Conservation (phyloP, 768 basidiomycete genomes). For the Boletus vermiculosoides region DNA sequence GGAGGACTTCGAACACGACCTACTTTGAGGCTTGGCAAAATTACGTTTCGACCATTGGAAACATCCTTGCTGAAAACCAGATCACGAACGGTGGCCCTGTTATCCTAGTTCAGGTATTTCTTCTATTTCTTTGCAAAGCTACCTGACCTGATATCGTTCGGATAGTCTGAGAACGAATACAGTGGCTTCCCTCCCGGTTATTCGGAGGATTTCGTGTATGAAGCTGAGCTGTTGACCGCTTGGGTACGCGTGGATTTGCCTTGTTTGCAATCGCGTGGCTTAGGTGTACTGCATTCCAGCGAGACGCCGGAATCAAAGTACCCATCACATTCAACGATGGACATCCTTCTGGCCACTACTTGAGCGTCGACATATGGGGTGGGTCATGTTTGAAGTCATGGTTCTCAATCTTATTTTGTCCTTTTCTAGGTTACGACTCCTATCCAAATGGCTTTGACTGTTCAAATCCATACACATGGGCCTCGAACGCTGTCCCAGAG, state of each 20-base stretch:
- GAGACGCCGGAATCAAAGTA: slow-evolving; percentile 43
- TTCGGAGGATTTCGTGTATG: slow-evolving; percentile 47
- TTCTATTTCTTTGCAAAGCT: slow-evolving; percentile 32
- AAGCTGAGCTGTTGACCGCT: slow-evolving; percentile 31
- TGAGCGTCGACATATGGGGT: slow-evolving; percentile 51
- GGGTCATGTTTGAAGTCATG: background rate
- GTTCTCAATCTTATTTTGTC: background rate
- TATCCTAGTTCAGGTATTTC: slow-evolving; percentile 32
- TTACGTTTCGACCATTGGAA: slow-evolving; percentile 51
- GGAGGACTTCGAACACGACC: slow-evolving; percentile 49
- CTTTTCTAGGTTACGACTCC: slow-evolving; percentile 18
- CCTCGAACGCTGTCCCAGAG: slow-evolving; percentile 43
- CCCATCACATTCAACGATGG: slow-evolving; percentile 50
- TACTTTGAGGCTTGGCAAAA: slow-evolving; percentile 53
- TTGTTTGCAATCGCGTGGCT: background rate
- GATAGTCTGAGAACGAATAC: slow-evolving; percentile 56
- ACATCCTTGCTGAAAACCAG: slow-evolving; percentile 52
- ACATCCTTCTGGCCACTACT: slow-evolving; percentile 44
- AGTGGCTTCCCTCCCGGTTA: slow-evolving; percentile 35
- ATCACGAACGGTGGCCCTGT: slow-evolving; percentile 61
- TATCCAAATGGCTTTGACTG: slow-evolving; percentile 59
- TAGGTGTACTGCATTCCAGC: slow-evolving; percentile 26
- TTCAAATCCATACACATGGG: slow-evolving; percentile 46
- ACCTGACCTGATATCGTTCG: background rate
- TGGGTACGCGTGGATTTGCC: slow-evolving; percentile 15